Conservation (phyloP, 257 asterid species). For the Vinca minor region DNA sequence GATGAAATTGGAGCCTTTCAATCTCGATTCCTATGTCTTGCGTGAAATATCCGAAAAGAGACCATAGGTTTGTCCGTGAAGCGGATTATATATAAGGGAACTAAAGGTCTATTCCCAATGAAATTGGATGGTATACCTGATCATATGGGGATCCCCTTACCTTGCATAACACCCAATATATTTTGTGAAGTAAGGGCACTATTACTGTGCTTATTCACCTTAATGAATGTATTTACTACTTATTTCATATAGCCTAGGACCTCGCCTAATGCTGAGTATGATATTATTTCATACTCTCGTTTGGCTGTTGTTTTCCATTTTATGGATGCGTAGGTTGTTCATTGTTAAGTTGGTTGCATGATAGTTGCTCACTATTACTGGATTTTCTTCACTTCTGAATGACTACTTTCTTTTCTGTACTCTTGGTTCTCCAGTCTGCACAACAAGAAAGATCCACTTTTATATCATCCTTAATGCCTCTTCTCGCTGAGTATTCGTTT, state of each 20-base stretch:
- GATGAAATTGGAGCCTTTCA: neutral
- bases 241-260: neutral
- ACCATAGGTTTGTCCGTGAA: neutral
- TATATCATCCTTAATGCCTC: constrained; percentile 75
- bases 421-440: constrained; percentile 66
- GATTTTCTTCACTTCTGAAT: neutral
- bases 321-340: neutral
- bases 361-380: neutral
- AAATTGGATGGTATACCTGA: neutral
- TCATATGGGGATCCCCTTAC: neutral
- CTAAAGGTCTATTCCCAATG: neutral
- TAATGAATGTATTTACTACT: neutral
- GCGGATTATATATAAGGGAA: neutral
- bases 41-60: neutral
- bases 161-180: neutral
- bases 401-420: constrained; percentile 18
- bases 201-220: neutral
- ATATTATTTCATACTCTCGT: neutral
- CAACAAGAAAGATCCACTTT: constrained; percentile 83
- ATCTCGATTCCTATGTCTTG: neutral
- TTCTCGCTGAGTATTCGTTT: constrained; percentile 91
- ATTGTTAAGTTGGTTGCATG: neutral
- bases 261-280: neutral
- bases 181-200: neutral
- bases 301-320: neutral